These are phyloP conservation scores for Pseudodiploospora longispora DNA, from an alignment of 2,329 filamentous ascomycete genomes.

Conservation along the genomic window DNA sequence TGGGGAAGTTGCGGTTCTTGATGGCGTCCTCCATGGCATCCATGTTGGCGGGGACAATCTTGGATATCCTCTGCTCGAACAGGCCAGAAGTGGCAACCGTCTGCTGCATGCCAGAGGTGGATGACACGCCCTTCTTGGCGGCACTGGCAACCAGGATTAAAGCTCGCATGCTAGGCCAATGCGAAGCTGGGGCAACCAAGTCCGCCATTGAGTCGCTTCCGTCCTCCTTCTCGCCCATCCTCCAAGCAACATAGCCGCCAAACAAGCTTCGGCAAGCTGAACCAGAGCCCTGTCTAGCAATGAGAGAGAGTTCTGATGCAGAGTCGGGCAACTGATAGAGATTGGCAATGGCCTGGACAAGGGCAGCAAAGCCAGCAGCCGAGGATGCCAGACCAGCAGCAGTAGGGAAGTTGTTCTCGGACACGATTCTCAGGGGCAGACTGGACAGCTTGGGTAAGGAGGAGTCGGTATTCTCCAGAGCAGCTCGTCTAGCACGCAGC, in stretches of 20 bases:
- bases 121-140: constrained; percentile 91
- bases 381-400: constrained; percentile 79
- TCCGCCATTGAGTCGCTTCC: constrained; percentile 83
- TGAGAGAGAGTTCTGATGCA: constrained; percentile 74
- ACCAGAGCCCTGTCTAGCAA: constrained; percentile 89
- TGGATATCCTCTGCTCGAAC: constrained; percentile 66
- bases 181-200: constrained; percentile 75
- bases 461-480: constrained; percentile 63
- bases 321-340: constrained; percentile 79
- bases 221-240: constrained; percentile 66
- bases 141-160: constrained; percentile 85
- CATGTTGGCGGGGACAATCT: constrained; percentile 80
- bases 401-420: constrained; percentile 98
- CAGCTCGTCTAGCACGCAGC: constrained; percentile 67
- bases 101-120: constrained; percentile 92
- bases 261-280: constrained; percentile 91
- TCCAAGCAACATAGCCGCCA: constrained; percentile 94
- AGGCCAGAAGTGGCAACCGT: constrained; percentile 88
- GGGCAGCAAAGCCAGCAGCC: constrained; percentile 60
- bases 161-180: constrained; percentile 95
- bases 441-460: constrained; percentile 75
- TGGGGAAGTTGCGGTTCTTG: constrained; percentile 67
- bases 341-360: constrained; percentile 81
- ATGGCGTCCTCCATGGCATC: constrained; percentile 76
- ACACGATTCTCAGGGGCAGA: constrained; percentile 76